Evolutionary conservation across 768 basidiomycete species (phyloP), one percentile per base, ranked within the genome.

Genomic region (Thelephora ganbajun): DNA sequence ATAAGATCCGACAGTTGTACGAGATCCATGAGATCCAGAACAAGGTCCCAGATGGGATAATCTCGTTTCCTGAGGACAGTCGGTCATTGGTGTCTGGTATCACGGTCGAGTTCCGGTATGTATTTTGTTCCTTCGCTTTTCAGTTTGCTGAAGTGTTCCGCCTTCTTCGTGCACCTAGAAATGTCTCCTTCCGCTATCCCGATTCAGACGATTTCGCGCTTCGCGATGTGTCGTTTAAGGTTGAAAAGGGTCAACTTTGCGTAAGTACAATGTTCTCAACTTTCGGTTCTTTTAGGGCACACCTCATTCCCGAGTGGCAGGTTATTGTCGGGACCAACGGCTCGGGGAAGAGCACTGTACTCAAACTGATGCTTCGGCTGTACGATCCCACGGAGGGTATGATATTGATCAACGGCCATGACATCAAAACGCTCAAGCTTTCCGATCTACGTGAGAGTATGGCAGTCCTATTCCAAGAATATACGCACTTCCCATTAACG

Each of bases 311-410:
- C 9, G 26, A 30, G 0, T 9, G 26, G 2, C 37, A 85, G 83
- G 71, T 87, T 35, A 80, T 89, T 37, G 82, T 89, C 1, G 86
- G 86, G 6, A 69, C 69, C 33, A 89, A 89, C 51, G 86, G 86
- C 6, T 83, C 81, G 0, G 85, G 67, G 1, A 89, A 89, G 63
- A 83, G 80, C 57, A 88, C 85, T 1, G 75, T 88, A 43, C 64
- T 89, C 39, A 89, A 88, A 57, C 68, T 89, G 41, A 71, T 82
- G 26, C 63, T 76, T 18, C 75, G 86, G 18, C 59, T 88, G 19
- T 85, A 87, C 51, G 84, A 88, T 54, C 72, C 75, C 0, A 65
- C 64, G 1, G 80, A 82, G 47, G 86, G 86, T 19, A 63, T 69
- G 35, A 88, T 89, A 42, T 60, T 82, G 11, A 60, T 89, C 23